phyloP scores from a whole-genome alignment of 805 yeast genomes.

The Kregervanrija delftensis region DNA sequence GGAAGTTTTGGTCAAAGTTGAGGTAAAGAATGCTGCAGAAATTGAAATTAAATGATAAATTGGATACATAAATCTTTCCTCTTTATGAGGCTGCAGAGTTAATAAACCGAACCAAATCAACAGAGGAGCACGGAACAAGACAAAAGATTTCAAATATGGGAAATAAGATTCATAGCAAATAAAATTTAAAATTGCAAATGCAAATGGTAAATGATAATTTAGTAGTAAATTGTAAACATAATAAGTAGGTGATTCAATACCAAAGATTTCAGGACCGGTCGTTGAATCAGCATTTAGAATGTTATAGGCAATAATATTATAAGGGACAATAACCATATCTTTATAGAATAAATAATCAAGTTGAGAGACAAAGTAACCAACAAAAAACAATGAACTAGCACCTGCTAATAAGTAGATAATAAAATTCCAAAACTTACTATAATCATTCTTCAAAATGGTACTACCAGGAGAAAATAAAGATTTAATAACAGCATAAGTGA shows the following conservation, averaged over 20 bases:
- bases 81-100: conserved; percentile 79
- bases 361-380: conserved; percentile 16
- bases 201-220: conserved; percentile 59
- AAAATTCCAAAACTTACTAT: conserved; percentile 7
- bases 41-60: conserved; percentile 64
- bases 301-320: conserved; percentile 78
- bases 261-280: conserved; percentile 87
- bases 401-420: conserved; percentile 14
- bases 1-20: conserved; percentile 2
- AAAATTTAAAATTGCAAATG: conserved; percentile 36
- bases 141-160: conserved; percentile 5
- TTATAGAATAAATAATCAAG: conserved; percentile 62
- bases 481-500: conserved; percentile 28
- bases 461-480: conserved; percentile 4
- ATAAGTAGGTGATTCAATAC: conserved; percentile 72
- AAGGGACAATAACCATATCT: conserved; percentile 59
- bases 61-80: conserved; percentile 86
- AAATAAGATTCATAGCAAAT: conserved; percentile 14
- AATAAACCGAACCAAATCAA: conserved; percentile 64
- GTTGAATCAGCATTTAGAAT: conserved; percentile 60
- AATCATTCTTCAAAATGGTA: conserved; percentile 6
- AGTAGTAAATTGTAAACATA: conserved; percentile 62
- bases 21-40: conserved; percentile 17
- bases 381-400: conserved; percentile 10
- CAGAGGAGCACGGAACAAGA: conserved; percentile 20